Base-by-base conservation (phyloP, 306 rosid genomes). In the Quercus agrifolia region DNA sequence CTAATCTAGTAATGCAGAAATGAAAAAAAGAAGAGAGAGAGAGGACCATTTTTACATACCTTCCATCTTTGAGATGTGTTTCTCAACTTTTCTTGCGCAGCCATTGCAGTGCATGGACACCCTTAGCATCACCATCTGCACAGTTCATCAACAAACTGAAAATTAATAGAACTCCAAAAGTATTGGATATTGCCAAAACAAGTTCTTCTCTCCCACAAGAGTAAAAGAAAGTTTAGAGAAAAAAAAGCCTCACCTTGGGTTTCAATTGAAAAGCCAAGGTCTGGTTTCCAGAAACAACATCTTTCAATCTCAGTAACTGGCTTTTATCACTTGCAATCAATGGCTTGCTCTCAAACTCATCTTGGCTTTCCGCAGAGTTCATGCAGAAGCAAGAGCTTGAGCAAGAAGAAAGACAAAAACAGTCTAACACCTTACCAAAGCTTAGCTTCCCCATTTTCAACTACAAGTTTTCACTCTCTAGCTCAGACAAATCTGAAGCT, bases 21-120 rank as follows among this genome's bases (percentile, higher is more conserved):
- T 28, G 21, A 41, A 41, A 2, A 8, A 19, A 5, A 35, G 66
- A 46, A 52, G 20, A 64, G 5, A 68, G 44, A 52, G 23, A 10
- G 27, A 21, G 14, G 23, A 6, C 56, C 7, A 5, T 23, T 46
- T 56, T 56, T 57, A 3, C 71, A 80, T 56, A 91, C 99, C 99
- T 78, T 95, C 94, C 75, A 95, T 89, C 88, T 90, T 95, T 64
- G 94, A 85, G 77, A 95, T 86, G 75, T 82, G 96, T 70, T 93
- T 95, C 94, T 91, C 94, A 81, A 95, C 94, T 80, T 95, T 88
- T 84, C 70, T 93, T 46, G 96, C 98, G 85, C 99, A 95, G 70
- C 96, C 99, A 85, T 87, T 52, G 87, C 99, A 95, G 81, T 95
- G 97, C 94, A 95, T 95, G 79, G 98, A 90, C 70, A 95, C 99